Evolutionary conservation across 345 rosid species (phyloP), one percentile per base, ranked within the genome.

Genomic region (Carallia pectinifolia): DNA sequence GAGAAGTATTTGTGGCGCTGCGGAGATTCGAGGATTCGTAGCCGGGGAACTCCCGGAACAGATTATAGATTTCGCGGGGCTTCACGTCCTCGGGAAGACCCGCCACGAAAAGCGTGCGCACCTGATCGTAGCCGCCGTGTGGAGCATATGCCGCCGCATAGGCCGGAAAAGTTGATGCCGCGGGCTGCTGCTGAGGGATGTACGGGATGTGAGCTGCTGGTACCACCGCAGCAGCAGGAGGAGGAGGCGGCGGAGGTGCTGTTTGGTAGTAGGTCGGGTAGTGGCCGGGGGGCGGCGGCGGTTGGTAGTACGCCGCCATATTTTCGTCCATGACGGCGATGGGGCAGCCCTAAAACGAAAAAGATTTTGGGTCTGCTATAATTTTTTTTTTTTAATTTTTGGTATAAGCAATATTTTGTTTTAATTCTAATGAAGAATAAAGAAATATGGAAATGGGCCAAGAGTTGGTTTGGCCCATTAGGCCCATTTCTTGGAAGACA

Each of bases 51-150:
- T 91, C 97, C 2, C 95, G 86, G 77, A 94, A 94, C 4, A 91
- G 85, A 78, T 92, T 90, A 44, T 91, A 91, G 75, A 94, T 87
- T 83, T 94, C 97, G 29, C 97, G 89, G 2, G 90, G 83, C 86
- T 88, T 88, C 17, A 91, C 90, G 68, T 91, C 96, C 56, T 94
- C 96, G 13, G 98, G 96, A 33, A 91, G 79, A 27, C 98, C 96
- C 1, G 98, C 97, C 7, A 90, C 78, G 81, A 91, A 94, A n/a
- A 91, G 90, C 18, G 96, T 90, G 17, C 97, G 89, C 62, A 94
- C 86, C 70, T 81, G 84, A 68, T 86, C 88, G 48, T 84, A 71
- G 58, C 74, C 39, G 4, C 74, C 74, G 44, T 71, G 66, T 1
- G 85, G 53, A 4, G 66, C 55, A 53, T 69, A 76, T 5, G 84